These are phyloP conservation scores for Thoreauomyces humboldtii DNA, from an alignment of 192 early-diverging fungal genomes.

Conservation along the genomic window DNA sequence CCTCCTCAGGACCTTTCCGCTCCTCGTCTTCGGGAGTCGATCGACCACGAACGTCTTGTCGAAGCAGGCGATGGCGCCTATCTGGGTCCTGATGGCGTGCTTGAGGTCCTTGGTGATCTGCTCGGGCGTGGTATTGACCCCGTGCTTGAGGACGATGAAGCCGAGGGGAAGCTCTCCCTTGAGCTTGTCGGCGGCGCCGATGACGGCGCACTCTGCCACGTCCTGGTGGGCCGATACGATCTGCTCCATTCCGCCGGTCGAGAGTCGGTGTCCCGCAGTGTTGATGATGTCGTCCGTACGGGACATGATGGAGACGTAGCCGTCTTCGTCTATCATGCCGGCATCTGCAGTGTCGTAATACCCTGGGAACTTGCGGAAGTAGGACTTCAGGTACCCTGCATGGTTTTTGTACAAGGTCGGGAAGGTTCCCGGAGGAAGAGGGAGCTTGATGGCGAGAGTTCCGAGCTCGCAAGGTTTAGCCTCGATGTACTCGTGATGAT, in stretches of 20 bases:
- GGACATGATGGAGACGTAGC: conserved; percentile 38
- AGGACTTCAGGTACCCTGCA: conserved; percentile 64
- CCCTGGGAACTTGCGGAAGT: conserved; percentile 75
- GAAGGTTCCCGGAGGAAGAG: conserved; percentile 77
- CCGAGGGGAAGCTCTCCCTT: conserved; percentile 45
- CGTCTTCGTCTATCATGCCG: conserved; percentile 71
- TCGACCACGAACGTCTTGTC: conserved; percentile 66
- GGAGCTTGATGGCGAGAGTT: conserved; percentile 74
- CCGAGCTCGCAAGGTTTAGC: conserved; percentile 65
- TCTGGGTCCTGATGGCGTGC: conserved; percentile 55
- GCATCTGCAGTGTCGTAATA: conserved; percentile 83
- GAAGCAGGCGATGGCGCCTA: conserved; percentile 84
- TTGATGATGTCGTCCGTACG: conserved; percentile 71
- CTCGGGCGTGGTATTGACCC: not conserved
- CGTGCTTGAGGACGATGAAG: conserved; percentile 40
- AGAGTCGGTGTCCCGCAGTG: conserved; percentile 81
- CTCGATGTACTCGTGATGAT: conserved; percentile 30
- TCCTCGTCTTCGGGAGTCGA: conserved; percentile 79
- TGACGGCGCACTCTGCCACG: conserved; percentile 45
- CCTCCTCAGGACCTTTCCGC: conserved; percentile 79
- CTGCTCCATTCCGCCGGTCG: conserved; percentile 74
- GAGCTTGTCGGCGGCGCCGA: conserved; percentile 32
- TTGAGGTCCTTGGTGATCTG: conserved; percentile 50
- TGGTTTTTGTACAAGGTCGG: conserved; percentile 78
- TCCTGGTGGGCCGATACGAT: conserved; percentile 62